Percentiles rank a stretch among this genome's conserved stretches.
Evolutionary conservation across 2,329 filamentous ascomycete genomes (phyloP).

Genomic region (Karstenula rhodostoma): DNA sequence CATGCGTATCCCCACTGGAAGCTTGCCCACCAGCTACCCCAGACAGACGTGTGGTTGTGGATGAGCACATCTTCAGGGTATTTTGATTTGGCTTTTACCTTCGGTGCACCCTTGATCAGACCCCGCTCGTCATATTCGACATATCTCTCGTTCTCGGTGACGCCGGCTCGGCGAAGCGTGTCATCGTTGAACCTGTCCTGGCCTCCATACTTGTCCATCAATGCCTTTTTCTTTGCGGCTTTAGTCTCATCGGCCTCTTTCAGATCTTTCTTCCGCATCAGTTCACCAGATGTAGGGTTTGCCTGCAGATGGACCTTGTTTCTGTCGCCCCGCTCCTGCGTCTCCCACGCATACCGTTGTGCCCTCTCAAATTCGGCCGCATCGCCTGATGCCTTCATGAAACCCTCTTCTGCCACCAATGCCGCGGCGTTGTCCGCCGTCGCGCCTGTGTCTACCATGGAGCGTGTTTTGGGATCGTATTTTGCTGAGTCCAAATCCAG

Average conservation of each 20-base stretch:
- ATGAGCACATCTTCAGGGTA: slow-evolving; percentile 87
- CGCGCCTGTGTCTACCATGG: slow-evolving; percentile 85
- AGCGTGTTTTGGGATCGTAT: slow-evolving; percentile 95
- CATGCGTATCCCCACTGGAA: slow-evolving; percentile 97
- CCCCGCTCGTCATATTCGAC: slow-evolving; percentile 95
- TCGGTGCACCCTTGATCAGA: slow-evolving; percentile 84
- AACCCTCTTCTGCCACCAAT: slow-evolving; percentile 91
- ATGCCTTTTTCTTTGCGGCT: slow-evolving; percentile 70
- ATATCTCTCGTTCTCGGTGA: slow-evolving; percentile 84
- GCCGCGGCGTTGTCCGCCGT: slow-evolving; percentile 81
- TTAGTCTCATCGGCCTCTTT: slow-evolving; percentile 76
- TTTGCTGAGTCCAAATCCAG: slow-evolving; percentile 95
- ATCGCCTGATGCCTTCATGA: slow-evolving; percentile 86
- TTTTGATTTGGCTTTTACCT: slow-evolving; percentile 81
- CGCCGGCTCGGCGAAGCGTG: slow-evolving; percentile 69
- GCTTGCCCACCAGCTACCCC: slow-evolving; percentile 97
- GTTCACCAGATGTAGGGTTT: slow-evolving; percentile 92
- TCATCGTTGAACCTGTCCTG: slow-evolving; percentile 69
- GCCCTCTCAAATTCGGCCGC: slow-evolving; percentile 91
- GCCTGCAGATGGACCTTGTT: slow-evolving; percentile 90
- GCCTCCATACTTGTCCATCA: slow-evolving; percentile 84
- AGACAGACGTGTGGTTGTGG: slow-evolving; percentile 92
- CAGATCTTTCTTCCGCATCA: slow-evolving; percentile 79
- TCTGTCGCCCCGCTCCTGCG: slow-evolving; percentile 81
- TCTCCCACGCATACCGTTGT: slow-evolving; percentile 92